A percentile compares a stretch with the other conserved stretches of the same genome.
Conservation (phyloP, 2,329 filamentous ascomycete species). For the Penicillium sp. region DNA sequence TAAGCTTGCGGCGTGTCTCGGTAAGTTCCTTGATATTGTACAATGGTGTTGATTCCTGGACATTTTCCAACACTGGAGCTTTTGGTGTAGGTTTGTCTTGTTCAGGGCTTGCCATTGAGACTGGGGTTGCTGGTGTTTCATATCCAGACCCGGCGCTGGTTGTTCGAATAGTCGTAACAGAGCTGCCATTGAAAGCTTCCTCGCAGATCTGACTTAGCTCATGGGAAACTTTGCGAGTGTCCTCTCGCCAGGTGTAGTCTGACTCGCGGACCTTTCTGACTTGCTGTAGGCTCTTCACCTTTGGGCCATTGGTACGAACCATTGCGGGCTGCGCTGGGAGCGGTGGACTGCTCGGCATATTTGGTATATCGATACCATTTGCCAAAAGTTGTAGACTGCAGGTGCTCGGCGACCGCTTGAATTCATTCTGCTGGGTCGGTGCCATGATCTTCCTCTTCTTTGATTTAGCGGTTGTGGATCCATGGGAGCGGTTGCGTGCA, state of each 20-base stretch:
- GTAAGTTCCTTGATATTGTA: constrained; percentile 56
- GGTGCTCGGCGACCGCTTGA: constrained; percentile 27
- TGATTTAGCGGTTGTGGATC: constrained; percentile 26
- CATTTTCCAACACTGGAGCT: constrained; percentile 33
- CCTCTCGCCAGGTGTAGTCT: constrained; percentile 64
- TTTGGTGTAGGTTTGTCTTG: constrained; percentile 16
- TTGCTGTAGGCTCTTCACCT: constrained; percentile 36
- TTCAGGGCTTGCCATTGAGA: constrained; percentile 38
- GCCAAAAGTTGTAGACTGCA: constrained; percentile 27
- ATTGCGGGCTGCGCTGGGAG: constrained; percentile 42
- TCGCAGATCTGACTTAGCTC: constrained; percentile 89
- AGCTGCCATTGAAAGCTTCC: constrained; percentile 79
- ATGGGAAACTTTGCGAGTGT: constrained; percentile 77
- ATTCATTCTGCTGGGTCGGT: constrained; percentile 22
- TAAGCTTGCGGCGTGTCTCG: constrained; percentile 59
- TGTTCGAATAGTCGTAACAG: constrained; percentile 51
- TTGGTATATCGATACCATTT: constrained; percentile 20
- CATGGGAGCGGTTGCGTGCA: constrained; percentile 43
- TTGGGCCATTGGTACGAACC: constrained; percentile 34
- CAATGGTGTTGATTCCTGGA: constrained; percentile 50
- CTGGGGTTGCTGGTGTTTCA: constrained; percentile 53
- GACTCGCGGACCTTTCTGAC: constrained; percentile 42
- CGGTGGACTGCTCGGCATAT: constrained; percentile 38
- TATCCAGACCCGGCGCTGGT: constrained; percentile 43
- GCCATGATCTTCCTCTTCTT: constrained; percentile 21